Base-by-base conservation (phyloP, 192 early-diverging fungal genomes). In the Coemansia sp. region DNA sequence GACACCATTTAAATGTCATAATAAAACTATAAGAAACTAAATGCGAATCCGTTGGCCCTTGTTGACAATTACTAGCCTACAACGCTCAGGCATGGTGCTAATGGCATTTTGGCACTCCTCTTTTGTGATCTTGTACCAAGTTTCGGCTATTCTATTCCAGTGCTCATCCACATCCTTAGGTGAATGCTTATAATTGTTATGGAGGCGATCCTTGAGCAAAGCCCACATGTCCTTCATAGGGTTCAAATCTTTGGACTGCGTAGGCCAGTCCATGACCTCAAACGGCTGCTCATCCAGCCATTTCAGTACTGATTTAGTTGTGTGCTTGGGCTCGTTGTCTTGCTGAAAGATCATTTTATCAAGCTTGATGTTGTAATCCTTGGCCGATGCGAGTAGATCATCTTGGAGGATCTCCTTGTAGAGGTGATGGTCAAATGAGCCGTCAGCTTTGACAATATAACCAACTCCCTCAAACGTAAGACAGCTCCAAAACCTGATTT, bases 201-300 rank as follows among this genome's bases (percentile, higher is more conserved):
- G 4, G 14, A 45, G 41, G 16, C 41, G 41, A 45, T 13, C 12
- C 16, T 45, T 45, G 41, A 45, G 41, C 41, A 45, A 45, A 45
- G 41, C 41, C 41, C 41, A 45, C 12, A 45, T n/a, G 16, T 45
- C 16, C 41, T 45, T n/a, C 16, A 45, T 45, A 45, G 22, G 51
- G 23, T 52, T 52, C 51, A 52, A 8, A 26, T 52, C 51, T 19
- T 16, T 16, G 51, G 51, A 52, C 23, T 52, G 51, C 23, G 51
- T 0, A 13, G 51, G 23, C 51, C 51, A 52, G 11, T 3, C 3
- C 11, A 52, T 13, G 11, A 52, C 11, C 23, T 52, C 6, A 52
- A 52, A 23, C 5, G 19, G 16, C 20, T 18, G 16, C 11, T 52
- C 19, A 8, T 13, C 12, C 16, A 52, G 23, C 51, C 51, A 52